phyloP scores from a whole-genome alignment of 805 yeast species.

The Metahyphopichia silvanorum region DNA sequence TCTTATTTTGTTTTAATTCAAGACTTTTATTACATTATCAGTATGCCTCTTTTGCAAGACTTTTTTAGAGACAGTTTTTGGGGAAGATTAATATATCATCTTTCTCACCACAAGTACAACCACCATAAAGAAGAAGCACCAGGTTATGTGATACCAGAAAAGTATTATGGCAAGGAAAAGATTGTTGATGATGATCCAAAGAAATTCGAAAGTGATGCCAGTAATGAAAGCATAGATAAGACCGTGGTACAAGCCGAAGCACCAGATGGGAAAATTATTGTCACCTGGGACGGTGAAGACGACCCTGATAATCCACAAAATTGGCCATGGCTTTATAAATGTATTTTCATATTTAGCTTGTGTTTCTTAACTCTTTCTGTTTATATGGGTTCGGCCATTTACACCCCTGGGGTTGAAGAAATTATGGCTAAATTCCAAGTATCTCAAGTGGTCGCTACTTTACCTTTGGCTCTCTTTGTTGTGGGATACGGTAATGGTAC shows the following conservation, averaged over 20 bases:
- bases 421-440: conserved; percentile 45
- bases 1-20: too few relatives aligned
- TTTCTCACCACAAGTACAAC: conserved; percentile 22
- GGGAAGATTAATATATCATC: conserved; percentile 25
- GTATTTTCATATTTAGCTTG: conserved; percentile 34
- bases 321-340: conserved; percentile 47
- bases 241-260: conserved; percentile 2
- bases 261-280: conserved; percentile 8
- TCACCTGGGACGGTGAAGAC: conserved; percentile 37
- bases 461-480: conserved; percentile 54
- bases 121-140: conserved; percentile 24
- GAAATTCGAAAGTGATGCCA: conserved; percentile 10
- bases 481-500: conserved; percentile 64
- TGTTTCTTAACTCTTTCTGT: conserved; percentile 48
- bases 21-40: too few relatives aligned
- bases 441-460: conserved; percentile 40
- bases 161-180: conserved; percentile 15
- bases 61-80: conserved; percentile 30
- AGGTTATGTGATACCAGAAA: conserved; percentile 29
- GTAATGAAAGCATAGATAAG: conserved; percentile 8
- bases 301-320: conserved; percentile 57
- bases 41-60: too few relatives aligned
- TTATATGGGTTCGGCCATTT: conserved; percentile 56
- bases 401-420: conserved; percentile 49
- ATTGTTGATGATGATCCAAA: conserved; percentile 2